A percentile compares a stretch with the other conserved stretches of the same genome.
Evolutionary conservation across 352 stramenopile genomes (phyloP).

Genomic region (Saprolegnia diclina): DNA sequence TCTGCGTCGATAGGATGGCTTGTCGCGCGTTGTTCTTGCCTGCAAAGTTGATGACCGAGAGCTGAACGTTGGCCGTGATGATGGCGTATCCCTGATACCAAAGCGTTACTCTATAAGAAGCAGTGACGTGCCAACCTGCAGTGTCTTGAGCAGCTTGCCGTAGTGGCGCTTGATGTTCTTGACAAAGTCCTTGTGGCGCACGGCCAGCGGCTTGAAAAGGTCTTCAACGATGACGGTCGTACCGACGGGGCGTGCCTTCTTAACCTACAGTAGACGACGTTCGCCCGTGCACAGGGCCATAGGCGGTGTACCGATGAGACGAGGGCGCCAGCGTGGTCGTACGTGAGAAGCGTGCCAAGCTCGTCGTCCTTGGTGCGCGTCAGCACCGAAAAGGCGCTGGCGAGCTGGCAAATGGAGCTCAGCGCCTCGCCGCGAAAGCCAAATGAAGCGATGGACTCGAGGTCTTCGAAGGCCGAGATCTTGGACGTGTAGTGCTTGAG

Average conservation of each 20-base stretch:
- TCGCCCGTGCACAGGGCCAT: not conserved
- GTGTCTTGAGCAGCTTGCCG: constrained; percentile 84
- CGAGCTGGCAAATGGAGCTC: constrained; percentile 92
- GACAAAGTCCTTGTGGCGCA: constrained; percentile 90
- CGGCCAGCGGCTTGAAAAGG: constrained; percentile 91
- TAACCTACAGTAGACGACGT: constrained; percentile 28
- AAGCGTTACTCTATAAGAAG: too few species aligned
- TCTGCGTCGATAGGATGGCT: constrained; percentile 60
- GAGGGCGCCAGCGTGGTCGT: constrained; percentile 60
- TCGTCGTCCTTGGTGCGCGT: constrained; percentile 70
- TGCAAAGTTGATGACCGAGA: constrained; percentile 50
- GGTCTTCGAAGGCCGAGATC: constrained; percentile 92
- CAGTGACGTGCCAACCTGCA: constrained; percentile 83
- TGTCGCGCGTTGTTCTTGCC: constrained; percentile 47
- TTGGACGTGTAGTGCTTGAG: constrained; percentile 95
- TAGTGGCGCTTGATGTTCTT: constrained; percentile 93
- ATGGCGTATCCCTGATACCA: constrained; percentile 39
- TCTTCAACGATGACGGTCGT: constrained; percentile 91
- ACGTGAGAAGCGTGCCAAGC: constrained; percentile 84
- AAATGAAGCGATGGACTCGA: constrained; percentile 83
- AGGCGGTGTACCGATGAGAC: constrained; percentile 32
- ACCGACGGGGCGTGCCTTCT: constrained; percentile 70
- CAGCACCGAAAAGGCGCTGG: constrained; percentile 74
- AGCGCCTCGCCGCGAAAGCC: constrained; percentile 96
- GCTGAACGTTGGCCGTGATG: constrained; percentile 50